These are phyloP conservation scores for Wolfiporia cocos DNA, from an alignment of 1,284 basidiomycete species.

Conservation along the genomic window DNA sequence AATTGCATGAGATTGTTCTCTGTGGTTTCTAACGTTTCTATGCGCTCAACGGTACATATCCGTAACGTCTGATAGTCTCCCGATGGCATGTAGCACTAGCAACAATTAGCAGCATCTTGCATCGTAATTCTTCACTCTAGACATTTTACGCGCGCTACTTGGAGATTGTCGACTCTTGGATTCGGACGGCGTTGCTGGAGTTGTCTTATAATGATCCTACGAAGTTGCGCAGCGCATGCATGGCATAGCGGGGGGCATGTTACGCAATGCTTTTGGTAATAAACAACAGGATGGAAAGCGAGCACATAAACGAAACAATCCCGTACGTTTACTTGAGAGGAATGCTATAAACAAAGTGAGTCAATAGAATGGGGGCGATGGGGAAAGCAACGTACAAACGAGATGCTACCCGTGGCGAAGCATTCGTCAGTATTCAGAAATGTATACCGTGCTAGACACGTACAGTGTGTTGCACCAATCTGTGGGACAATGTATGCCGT, in stretches of 20 bases:
- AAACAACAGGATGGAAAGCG: slow-evolving; percentile 22
- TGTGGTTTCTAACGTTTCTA: slow-evolving; percentile 4
- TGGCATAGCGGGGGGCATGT: slow-evolving; percentile 23
- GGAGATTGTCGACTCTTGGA: too few relatives aligned
- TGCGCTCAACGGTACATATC: slow-evolving; percentile 4
- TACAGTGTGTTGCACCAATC: slow-evolving; percentile 89
- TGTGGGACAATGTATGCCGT: slow-evolving; percentile 18
- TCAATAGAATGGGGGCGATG: slow-evolving; percentile 6
- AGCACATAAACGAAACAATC: slow-evolving; percentile 22
- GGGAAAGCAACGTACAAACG: slow-evolving; percentile 49
- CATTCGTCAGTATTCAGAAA: too few relatives aligned
- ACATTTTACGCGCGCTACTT: too few relatives aligned
- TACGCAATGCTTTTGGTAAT: slow-evolving; percentile 28
- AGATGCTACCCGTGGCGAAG: slow-evolving; percentile 58
- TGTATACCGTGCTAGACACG: slow-evolving; percentile 3
- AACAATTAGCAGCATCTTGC: slow-evolving; percentile 1
- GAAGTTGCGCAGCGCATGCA: slow-evolving; percentile 4
- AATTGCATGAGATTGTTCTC: slow-evolving; percentile 6
- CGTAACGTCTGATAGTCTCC: background rate
- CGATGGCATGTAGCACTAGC: slow-evolving; percentile 8
- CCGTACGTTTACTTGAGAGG: slow-evolving; percentile 63
- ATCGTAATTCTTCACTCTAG: background rate
- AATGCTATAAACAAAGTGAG: slow-evolving; percentile 38
- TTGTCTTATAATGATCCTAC: background rate
- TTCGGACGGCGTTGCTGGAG: background rate